Conservation (phyloP, 2,329 filamentous ascomycete species). For the Coniella lustricola region DNA sequence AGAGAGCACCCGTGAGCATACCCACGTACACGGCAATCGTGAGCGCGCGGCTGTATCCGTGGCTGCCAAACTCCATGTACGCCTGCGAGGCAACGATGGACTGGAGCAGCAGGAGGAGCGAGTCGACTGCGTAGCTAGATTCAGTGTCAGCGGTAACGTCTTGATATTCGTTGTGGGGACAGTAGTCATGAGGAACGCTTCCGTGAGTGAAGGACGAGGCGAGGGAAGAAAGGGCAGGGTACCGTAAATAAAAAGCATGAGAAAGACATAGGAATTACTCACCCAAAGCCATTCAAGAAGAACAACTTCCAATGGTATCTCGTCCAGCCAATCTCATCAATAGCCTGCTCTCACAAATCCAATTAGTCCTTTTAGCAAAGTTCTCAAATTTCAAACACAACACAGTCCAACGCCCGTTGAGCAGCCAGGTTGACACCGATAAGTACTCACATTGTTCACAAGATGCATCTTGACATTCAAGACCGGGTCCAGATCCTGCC, state of each 20-base stretch:
- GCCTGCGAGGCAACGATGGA: slow-evolving; percentile 54
- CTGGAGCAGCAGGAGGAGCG: slow-evolving; percentile 47
- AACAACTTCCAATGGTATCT: slow-evolving; percentile 53
- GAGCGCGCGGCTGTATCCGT: slow-evolving; percentile 48
- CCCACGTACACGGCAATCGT: slow-evolving; percentile 56
- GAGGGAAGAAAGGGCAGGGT: too few relatives aligned
- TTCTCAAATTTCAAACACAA: too few relatives aligned
- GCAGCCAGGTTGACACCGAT: too few relatives aligned
- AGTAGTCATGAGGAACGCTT: too few relatives aligned
- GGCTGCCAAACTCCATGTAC: slow-evolving; percentile 49
- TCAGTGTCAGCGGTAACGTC: background rate
- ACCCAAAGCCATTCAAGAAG: slow-evolving; percentile 55
- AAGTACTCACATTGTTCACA: slow-evolving; percentile 40
- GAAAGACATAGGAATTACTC: slow-evolving; percentile 18
- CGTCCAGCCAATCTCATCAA: slow-evolving; percentile 56
- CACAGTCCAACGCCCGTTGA: too few relatives aligned
- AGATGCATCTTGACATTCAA: slow-evolving; percentile 50
- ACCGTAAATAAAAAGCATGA: too few relatives aligned
- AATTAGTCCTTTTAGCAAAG: too few relatives aligned
- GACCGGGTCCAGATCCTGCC: slow-evolving; percentile 45
- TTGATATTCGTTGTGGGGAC: too few relatives aligned
- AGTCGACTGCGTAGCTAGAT: slow-evolving; percentile 38
- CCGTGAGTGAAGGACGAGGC: too few relatives aligned
- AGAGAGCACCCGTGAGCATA: slow-evolving; percentile 50
- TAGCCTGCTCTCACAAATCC: slow-evolving; percentile 29